Evolutionary conservation across 805 yeast genomes (phyloP).

Genomic region (Barnettozyma sucrosica): DNA sequence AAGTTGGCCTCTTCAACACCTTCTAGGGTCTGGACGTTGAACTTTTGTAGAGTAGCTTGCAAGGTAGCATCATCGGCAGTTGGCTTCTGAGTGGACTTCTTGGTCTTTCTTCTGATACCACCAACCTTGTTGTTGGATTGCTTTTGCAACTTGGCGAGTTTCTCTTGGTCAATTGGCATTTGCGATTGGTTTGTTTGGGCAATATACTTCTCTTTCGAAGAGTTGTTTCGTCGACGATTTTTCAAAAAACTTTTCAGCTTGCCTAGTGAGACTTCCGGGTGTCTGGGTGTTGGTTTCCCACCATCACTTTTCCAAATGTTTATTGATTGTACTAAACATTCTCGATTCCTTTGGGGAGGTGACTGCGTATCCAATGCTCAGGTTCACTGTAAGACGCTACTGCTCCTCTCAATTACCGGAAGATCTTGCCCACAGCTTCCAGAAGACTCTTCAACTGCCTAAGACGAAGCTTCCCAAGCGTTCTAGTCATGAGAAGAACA

Average conservation of each 20-base stretch:
- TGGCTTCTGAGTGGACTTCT: slow-evolving; percentile 58
- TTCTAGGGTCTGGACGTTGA: slow-evolving; percentile 82
- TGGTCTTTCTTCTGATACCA: slow-evolving; percentile 86
- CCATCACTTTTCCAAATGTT: background rate
- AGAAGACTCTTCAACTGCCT: slow-evolving; percentile 44
- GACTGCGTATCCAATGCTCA: slow-evolving; percentile 1
- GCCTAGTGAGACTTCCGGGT: slow-evolving; percentile 3
- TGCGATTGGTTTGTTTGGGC: background rate
- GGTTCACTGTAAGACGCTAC: background rate
- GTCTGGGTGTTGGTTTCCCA: slow-evolving; percentile 8
- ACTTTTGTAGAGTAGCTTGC: slow-evolving; percentile 81
- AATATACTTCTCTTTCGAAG: background rate
- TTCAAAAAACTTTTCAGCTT: slow-evolving; percentile 9
- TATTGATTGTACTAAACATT: background rate
- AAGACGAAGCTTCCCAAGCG: slow-evolving; percentile 61
- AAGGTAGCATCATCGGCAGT: slow-evolving; percentile 89
- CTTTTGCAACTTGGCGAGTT: slow-evolving; percentile 87
- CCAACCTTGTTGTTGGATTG: slow-evolving; percentile 80
- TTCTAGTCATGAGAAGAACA: slow-evolving; percentile 41
- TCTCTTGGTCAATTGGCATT: slow-evolving; percentile 94
- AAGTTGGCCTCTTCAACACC: slow-evolving; percentile 96
- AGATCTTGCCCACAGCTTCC: slow-evolving; percentile 22
- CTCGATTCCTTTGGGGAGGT: background rate
- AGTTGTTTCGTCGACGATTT: slow-evolving; percentile 8
- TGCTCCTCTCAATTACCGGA: slow-evolving; percentile 1